Percentiles rank a stretch among this genome's conserved stretches.
phyloP scores from a whole-genome alignment of 2,329 filamentous ascomycete genomes.

The Alternaria gansuensis region DNA sequence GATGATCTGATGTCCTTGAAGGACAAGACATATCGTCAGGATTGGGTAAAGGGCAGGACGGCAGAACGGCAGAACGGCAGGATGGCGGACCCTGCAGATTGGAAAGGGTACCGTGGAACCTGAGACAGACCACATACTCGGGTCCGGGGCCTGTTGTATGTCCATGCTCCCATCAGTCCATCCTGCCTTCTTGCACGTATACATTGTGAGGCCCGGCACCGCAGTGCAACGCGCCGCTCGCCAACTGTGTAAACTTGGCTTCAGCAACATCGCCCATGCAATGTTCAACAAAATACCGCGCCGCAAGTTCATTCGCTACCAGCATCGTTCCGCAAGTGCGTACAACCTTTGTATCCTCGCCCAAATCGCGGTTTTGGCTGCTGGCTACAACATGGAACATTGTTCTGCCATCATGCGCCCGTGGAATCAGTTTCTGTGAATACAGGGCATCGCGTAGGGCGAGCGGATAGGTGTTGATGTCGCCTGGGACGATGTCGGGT shows the following conservation, averaged over 20 bases:
- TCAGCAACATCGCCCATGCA: slow-evolving; percentile 11
- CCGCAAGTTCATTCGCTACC: slow-evolving; percentile 17
- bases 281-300: slow-evolving; percentile 17
- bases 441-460: slow-evolving; percentile 21
- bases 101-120: slow-evolving; percentile 7
- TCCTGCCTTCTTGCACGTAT: slow-evolving; percentile 13
- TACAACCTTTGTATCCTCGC: slow-evolving; percentile 9
- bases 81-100: slow-evolving; percentile 9
- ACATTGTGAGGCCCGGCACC: slow-evolving; percentile 11
- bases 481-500: slow-evolving; percentile 15
- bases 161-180: slow-evolving; percentile 4
- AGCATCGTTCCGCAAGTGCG: slow-evolving; percentile 7
- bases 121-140: slow-evolving; percentile 4
- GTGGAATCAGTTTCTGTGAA: slow-evolving; percentile 13
- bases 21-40: slow-evolving; percentile 2
- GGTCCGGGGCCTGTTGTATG: background rate
- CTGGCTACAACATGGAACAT: slow-evolving; percentile 9
- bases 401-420: slow-evolving; percentile 6
- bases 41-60: background rate
- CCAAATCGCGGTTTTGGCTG: slow-evolving; percentile 3
- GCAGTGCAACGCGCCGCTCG: slow-evolving; percentile 15
- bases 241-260: slow-evolving; percentile 8
- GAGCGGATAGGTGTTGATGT: slow-evolving; percentile 25
- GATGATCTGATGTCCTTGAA: background rate
- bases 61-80: background rate